phyloP scores from a whole-genome alignment of 345 rosid species.

The Aquilaria sinensis region DNA sequence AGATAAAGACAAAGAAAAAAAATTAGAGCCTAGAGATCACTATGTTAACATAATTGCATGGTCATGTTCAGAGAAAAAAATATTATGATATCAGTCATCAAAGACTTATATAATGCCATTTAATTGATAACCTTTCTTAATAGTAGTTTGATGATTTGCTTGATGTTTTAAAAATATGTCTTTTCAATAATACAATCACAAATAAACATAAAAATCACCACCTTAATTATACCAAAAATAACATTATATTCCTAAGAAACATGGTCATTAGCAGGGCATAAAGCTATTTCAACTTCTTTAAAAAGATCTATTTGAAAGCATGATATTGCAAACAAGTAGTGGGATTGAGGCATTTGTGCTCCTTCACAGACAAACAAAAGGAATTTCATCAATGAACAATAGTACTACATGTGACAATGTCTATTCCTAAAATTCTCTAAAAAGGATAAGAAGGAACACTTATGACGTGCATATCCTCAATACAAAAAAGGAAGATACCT shows the following conservation, averaged over 20 bases:
- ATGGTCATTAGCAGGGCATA: constrained; percentile 79
- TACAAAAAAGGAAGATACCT: constrained; percentile 44
- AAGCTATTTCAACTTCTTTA: constrained; percentile 84
- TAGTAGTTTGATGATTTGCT: no score
- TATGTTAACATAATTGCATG: no score
- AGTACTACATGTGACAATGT: background rate
- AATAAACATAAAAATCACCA: background rate
- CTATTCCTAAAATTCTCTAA: background rate
- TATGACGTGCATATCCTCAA: constrained; percentile 46
- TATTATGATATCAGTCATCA: no score
- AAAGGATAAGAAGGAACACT: constrained; percentile 8
- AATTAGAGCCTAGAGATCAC: background rate
- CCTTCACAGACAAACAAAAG: constrained; percentile 42
- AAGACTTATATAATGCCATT: no score
- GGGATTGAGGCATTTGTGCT: constrained; percentile 86
- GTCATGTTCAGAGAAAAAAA: no score
- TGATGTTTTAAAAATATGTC: background rate
- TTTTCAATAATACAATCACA: no score
- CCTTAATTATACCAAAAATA: background rate
- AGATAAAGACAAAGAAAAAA: background rate
- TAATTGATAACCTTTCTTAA: no score
- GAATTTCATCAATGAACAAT: constrained; percentile 18
- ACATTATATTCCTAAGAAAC: constrained; percentile 56
- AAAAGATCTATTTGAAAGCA: constrained; percentile 97
- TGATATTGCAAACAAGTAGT: constrained; percentile 94